Evolutionary conservation across 371 early-diverging fungal genomes (phyloP).

Genomic region (Mucor saturninus): DNA sequence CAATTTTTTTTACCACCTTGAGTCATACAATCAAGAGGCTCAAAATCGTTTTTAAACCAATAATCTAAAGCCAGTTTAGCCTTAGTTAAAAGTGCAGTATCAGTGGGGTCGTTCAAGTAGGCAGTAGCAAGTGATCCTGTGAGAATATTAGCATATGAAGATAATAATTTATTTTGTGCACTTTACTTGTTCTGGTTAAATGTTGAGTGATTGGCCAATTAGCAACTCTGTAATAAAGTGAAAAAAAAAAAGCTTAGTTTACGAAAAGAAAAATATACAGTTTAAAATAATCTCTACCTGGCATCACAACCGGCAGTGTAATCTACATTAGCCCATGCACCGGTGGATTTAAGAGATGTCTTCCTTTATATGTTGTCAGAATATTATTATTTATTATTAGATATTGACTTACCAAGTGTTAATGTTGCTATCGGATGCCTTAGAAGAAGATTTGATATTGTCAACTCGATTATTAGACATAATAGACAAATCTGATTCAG

Average conservation of each 20-base stretch:
- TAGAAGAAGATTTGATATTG: neutral
- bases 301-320: conserved; percentile 28
- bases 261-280: neutral
- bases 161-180: neutral
- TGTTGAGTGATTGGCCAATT: conserved; percentile 38
- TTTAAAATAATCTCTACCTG: conserved; percentile 8
- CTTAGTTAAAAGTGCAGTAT: conserved; percentile 12
- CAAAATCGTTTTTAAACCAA: conserved; percentile 37
- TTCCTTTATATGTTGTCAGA: conserved; percentile 5
- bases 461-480: neutral
- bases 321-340: conserved; percentile 30
- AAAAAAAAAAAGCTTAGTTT: neutral
- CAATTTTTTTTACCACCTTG: conserved; percentile 28
- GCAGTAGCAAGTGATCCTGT: conserved; percentile 14
- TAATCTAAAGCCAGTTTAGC: conserved; percentile 26
- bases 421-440: neutral
- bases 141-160: conserved; percentile 1
- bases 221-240: conserved; percentile 20
- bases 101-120: conserved; percentile 2
- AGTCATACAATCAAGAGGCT: conserved; percentile 22
- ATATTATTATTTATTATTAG: neutral
- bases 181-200: conserved; percentile 29
- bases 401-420: neutral
- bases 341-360: conserved; percentile 9
- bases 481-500: neutral